Base-by-base conservation (phyloP, 805 yeast genomes). In the Martiniozyma abietophila region DNA sequence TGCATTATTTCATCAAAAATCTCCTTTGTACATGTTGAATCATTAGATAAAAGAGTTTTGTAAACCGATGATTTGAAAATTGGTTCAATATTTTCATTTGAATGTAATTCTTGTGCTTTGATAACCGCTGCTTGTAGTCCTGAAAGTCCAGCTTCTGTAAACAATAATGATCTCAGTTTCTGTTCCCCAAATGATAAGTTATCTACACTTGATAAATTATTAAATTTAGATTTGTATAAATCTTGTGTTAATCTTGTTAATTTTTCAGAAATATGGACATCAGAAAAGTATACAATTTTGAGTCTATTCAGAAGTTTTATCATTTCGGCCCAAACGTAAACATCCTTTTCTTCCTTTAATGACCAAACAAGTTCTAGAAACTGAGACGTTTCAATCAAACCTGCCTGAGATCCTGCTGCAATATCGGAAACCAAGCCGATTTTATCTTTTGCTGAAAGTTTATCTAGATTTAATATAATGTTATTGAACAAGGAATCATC, bases 321-420 rank as follows among this genome's bases (percentile, higher is more conserved):
- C 27, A 75, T 58, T 47, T 72, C 76, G 17, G 57, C 51, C 83
- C 84, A 76, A 29, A 72, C 75, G 31, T 66, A 62, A 42, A 57
- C 64, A 25, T 63, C 62, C 5, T 51, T 47, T 39, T 62, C 67
- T 23, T 58, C 37, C 12, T 58, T 51, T 14, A 59, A 50, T 6
- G 54, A 43, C 34, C 53, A 49, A 12, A 69, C 49, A 27, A 72
- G 54, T 30, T 64, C 54, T 51, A 74, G 59, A 28, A 71, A 62
- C 8, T 68, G 59, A 7, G 64, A 48, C 1, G 74, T 64, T 16
- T 55, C 48, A 16, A 54, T 41, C 23, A 59, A 48, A 5, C 75
- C 76, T 1, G 75, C 59, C 34, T 62, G 61, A 3, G 76, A 69
- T 21, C 66, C 63, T 1, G 75, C 59, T 2, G 65, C 58, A 3